Evolutionary conservation across 2,329 filamentous ascomycete species (phyloP).

Genomic region (Aspergillus unguis): DNA sequence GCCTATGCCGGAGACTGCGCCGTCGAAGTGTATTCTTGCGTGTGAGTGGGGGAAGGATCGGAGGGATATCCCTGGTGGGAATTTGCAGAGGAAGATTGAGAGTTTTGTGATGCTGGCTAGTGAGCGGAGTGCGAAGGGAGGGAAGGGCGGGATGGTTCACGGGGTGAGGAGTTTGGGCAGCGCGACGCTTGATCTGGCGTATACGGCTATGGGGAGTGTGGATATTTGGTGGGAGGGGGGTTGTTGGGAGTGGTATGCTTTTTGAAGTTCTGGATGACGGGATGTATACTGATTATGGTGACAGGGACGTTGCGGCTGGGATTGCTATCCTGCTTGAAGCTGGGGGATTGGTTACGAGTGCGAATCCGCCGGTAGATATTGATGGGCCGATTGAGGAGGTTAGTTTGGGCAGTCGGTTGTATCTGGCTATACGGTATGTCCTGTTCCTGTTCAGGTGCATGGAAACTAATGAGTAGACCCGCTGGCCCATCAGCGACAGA

Average conservation of each 20-base stretch:
- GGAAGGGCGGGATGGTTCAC: conserved; percentile 75
- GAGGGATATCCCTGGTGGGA: conserved; percentile 62
- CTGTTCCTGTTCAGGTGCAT: not conserved
- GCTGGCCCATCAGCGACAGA: conserved; percentile 61
- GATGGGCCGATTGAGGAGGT: conserved; percentile 58
- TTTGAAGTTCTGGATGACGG: not conserved
- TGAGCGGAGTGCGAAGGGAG: conserved; percentile 59
- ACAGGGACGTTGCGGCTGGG: conserved; percentile 68
- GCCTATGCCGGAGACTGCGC: conserved; percentile 61
- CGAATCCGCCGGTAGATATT: conserved; percentile 63
- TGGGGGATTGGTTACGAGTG: conserved; percentile 69
- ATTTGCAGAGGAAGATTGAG: conserved; percentile 68
- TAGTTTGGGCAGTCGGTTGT: conserved; percentile 64
- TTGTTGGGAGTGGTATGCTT: conserved; percentile 70
- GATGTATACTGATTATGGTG: not conserved
- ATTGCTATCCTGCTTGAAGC: conserved; percentile 71
- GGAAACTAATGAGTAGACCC: conserved; percentile 46
- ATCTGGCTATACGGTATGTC: conserved; percentile 64
- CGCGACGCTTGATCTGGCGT: conserved; percentile 71
- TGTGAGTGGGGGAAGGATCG: conserved; percentile 81
- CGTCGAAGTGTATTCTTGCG: conserved; percentile 66
- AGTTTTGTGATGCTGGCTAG: conserved; percentile 73
- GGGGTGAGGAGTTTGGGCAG: conserved; percentile 69
- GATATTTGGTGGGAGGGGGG: conserved; percentile 84
- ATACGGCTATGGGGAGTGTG: conserved; percentile 70